Evolutionary conservation across 1,139 yeast genomes (phyloP).

Genomic region (Candida sanyaensis): DNA sequence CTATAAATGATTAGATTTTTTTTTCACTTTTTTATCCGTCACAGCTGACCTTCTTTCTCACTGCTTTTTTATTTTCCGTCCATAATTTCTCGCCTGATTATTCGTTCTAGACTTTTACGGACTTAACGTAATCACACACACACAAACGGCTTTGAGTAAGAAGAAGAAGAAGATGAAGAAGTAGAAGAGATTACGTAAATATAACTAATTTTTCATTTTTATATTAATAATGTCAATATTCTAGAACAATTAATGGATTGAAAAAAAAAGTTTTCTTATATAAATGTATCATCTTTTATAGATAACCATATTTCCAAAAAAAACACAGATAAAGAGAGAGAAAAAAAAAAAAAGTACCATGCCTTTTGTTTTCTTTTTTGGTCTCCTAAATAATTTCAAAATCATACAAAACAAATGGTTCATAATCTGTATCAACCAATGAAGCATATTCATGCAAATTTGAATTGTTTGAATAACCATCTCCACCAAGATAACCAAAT

Average conservation of each 20-base stretch:
- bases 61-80: no score
- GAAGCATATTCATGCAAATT: slow-evolving; percentile 86
- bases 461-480: slow-evolving; percentile 68
- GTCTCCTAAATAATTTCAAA: slow-evolving; percentile 37
- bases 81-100: no score
- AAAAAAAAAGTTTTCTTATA: no score
- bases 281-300: no score
- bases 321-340: no score
- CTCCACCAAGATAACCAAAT: slow-evolving; percentile 90
- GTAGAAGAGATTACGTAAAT: no score
- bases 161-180: no score
- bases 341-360: no score
- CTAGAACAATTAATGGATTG: background rate
- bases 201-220: background rate
- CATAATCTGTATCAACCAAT: slow-evolving; percentile 90
- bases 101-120: background rate
- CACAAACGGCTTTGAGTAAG: no score
- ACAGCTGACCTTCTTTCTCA: background rate
- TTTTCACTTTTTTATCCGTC: background rate
- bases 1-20: background rate
- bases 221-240: background rate
- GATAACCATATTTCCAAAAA: no score
- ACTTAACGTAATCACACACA: no score
- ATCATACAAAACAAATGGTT: slow-evolving; percentile 87
- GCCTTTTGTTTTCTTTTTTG: background rate